Conservation (phyloP, 257 asterid species). For the Lithospermum erythrorhizon region DNA sequence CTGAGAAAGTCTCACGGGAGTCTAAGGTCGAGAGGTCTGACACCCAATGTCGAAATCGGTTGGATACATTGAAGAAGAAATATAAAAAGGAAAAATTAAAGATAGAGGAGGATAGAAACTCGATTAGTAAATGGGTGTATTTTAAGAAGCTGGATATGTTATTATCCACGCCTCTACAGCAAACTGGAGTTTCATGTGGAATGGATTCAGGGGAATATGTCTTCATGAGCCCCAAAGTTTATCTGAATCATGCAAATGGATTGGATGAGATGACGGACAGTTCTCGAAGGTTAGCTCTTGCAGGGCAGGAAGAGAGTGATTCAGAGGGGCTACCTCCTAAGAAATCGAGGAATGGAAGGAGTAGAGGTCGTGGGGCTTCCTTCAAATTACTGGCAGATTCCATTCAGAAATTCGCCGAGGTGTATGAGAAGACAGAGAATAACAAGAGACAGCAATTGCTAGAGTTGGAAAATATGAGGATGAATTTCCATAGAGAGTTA, state of each 20-base stretch:
- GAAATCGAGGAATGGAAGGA: constrained; percentile 23
- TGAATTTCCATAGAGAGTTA: constrained; percentile 73
- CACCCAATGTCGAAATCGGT: constrained; percentile 81
- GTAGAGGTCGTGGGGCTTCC: constrained; percentile 18
- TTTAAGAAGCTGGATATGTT: constrained; percentile 69
- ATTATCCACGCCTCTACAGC: constrained; percentile 39
- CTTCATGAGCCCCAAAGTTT: constrained; percentile 46
- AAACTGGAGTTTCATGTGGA: constrained; percentile 61
- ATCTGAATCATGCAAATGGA: constrained; percentile 45
- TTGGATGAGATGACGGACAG: constrained; percentile 79
- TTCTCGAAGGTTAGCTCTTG: constrained; percentile 52
- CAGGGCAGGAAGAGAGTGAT: constrained; percentile 33
- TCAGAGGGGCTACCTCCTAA: constrained; percentile 44
- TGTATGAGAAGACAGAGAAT: constrained; percentile 72
- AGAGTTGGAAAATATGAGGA: constrained; percentile 77
- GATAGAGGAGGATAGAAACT: constrained; percentile 20
- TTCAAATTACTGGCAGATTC: constrained; percentile 71
- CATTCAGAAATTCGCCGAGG: constrained; percentile 54
- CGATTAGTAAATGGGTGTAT: constrained; percentile 55
- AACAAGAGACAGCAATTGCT: constrained; percentile 67
- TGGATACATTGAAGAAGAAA: constrained; percentile 84
- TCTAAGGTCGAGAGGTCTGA: constrained; percentile 70
- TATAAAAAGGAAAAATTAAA: constrained; percentile 84
- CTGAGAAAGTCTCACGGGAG: constrained; percentile 59
- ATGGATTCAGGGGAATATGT: constrained; percentile 73